Evolutionary conservation across 2,329 filamentous ascomycete genomes (phyloP), one percentile per base, ranked within the genome.

Genomic region (Chrysosporium queenslandicum): DNA sequence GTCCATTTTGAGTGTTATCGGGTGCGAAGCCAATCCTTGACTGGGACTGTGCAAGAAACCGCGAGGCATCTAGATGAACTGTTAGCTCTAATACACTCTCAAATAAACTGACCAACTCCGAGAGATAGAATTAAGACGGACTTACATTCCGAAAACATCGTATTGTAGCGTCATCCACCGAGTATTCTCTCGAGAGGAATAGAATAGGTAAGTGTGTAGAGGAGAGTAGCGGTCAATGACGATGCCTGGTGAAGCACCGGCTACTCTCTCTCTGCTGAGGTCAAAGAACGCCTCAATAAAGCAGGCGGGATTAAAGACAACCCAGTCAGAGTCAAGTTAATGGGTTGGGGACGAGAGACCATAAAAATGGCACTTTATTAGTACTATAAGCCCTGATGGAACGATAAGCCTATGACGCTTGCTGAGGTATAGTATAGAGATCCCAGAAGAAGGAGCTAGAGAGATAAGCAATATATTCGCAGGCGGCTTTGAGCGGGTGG

Each of bases 31-130:
- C 87, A 63, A 97, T 76, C 58, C 88, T 85, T 56, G 90, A 94
- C 75, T 95, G 90, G 60, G 90, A 96, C 79, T 97, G 92, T 56
- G 90, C 87, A 63, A 98, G 82, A 69, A 98, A 98, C 61, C 85
- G 85, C 60, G 91, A 97, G 64, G 92, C 92, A 83, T 97, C 92
- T 96, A 64, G 50, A 50, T 51, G 12, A n/a, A 5, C 21, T 16
- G 41, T 50, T 32, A 53, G 34, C 21, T 37, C 23, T 16, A 2
- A n/a, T 37, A 21, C 9, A 29, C 6, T n/a, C 21, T 9, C 9
- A 29, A 52, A 21, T n/a, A 46, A 16, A 11, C n/a, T 8, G 25
- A 21, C 8, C 1, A 20, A 8, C 20, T 8, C 5, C 2, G 4
- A 14, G n/a, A 12, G 3, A 45, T 12, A 45, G 25, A 32, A 23